These are phyloP conservation scores for Immersiporthe knoxdaviesiana DNA, from an alignment of 2,329 filamentous ascomycete genomes.

Conservation along the genomic window DNA sequence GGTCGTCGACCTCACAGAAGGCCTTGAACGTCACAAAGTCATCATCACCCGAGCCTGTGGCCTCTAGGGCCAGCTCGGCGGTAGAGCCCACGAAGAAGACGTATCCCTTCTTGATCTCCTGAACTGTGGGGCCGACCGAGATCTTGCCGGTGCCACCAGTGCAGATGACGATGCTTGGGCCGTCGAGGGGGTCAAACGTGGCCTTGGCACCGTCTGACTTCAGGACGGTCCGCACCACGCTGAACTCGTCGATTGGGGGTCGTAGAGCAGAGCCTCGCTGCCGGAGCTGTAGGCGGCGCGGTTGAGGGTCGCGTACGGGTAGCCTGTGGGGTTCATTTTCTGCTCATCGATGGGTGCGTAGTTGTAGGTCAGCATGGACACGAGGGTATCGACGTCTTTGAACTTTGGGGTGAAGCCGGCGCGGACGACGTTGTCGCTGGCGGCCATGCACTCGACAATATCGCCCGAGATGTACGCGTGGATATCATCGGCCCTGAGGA, in stretches of 20 bases:
- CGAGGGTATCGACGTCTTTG: slow-evolving; percentile 90
- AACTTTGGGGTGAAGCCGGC: slow-evolving; percentile 98
- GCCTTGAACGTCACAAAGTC: slow-evolving; percentile 89
- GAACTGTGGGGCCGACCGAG: slow-evolving; percentile 78
- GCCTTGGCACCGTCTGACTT: slow-evolving; percentile 75
- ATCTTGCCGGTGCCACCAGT: slow-evolving; percentile 83
- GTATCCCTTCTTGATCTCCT: slow-evolving; percentile 73
- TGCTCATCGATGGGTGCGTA: slow-evolving; percentile 94
- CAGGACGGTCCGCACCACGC: slow-evolving; percentile 80
- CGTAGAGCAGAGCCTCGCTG: slow-evolving; percentile 76
- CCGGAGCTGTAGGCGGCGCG: slow-evolving; percentile 77
- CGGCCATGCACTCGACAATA: slow-evolving; percentile 98
- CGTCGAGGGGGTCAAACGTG: slow-evolving; percentile 84
- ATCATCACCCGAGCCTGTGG: slow-evolving; percentile 54
- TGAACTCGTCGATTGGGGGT: slow-evolving; percentile 98
- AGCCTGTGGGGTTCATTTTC: slow-evolving; percentile 85
- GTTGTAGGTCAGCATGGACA: slow-evolving; percentile 90
- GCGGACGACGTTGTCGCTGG: slow-evolving; percentile 97
- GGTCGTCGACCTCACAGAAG: slow-evolving; percentile 78
- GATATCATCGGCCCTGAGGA: slow-evolving; percentile 94
- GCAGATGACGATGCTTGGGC: slow-evolving; percentile 91
- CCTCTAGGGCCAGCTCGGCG: slow-evolving; percentile 81
- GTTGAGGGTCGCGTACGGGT: slow-evolving; percentile 84
- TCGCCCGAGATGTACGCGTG: slow-evolving; percentile 93
- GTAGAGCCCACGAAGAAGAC: slow-evolving; percentile 88